Evolutionary conservation across 164 flowering plant species (phyloP), one percentile per base, ranked within the genome.

Genomic region (Kalanchoe fedtschenkoi): DNA sequence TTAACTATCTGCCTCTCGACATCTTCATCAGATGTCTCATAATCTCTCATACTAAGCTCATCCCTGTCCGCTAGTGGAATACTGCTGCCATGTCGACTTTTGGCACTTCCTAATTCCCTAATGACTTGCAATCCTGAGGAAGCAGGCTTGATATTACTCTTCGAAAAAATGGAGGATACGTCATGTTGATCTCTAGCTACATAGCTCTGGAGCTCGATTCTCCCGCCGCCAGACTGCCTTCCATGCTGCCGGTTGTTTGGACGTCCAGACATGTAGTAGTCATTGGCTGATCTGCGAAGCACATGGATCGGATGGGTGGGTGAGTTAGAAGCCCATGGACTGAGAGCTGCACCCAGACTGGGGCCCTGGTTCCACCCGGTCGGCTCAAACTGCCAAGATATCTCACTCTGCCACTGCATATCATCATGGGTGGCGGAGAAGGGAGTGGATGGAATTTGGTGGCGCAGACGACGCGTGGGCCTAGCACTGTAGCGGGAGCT

Each of bases 351-450:
- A 22, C 85, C 81, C 17, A 87, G 76, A 60, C 60, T 70, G 26
- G 68, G 58, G 24, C 47, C 58, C 0, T 80, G 81, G 4, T 64
- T 74, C 75, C 75, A 81, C 15, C 83, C 80, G 0, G 78, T 66
- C 0, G 89, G 84, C 61, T 80, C 78, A 62, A 84, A 78, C 58
- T 80, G 80, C 90, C 90, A 84, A 2, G 90, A 87, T 47, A 87
- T 58, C 65, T 87, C 93, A 9, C 74, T 66, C 67, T 80, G 83
- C 89, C 89, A 87, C 17, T 84, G 83, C 63, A 2, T 22, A 68
- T 84, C 85, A 55, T 71, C 61, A 51, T 75, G 78, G 1, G 73
- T 77, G 6, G 70, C 19, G 46, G 68, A 67, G 60, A 81, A 76
- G 13, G 88, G 80, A 6, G 77, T 61, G 37, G 80, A 37, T 0